Base-by-base conservation (phyloP, 495 filamentous ascomycete genomes). In the Penicillium nucicola region DNA sequence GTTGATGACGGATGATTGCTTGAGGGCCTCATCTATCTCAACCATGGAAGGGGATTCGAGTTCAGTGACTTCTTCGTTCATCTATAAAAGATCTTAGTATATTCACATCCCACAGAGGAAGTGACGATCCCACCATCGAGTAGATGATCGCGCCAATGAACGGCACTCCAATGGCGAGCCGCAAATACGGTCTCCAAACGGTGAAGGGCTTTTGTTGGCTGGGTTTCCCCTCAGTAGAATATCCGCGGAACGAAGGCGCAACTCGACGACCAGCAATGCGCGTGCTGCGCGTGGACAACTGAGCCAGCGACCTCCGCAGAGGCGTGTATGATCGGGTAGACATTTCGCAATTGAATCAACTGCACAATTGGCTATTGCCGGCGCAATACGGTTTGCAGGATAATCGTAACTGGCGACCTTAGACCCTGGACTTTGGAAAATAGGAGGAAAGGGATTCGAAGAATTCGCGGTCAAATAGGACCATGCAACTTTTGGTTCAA, bases 91-190 rank as follows among this genome's bases (percentile, higher is more conserved):
- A 25, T 57, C 30, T 53, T 56, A 54, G 38, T 31, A 23, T 41
- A 14, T 18, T 41, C 4, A 18, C 12, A 19, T 19, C 5, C 8
- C 7, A 13, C 34, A 45, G 42, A 44, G 40, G 40, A 45, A n/a
- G 18, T 12, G 15, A 13, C 9, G 12, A 13, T 42, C 53, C 35
- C 75, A 84, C 85, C 84, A 88, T 88, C 23, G 80, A 84, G 68
- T 87, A 88, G 17, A 85, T 74, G 31, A 89, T 59, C 28, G 80
- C 71, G 33, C 78, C 71, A 49, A 84, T 77, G 62, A 88, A 81
- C 6, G 85, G 76, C 22, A 86, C 58, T 11, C 82, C 84, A 47
- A 88, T 57, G 9, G 77, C 72, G 15, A 89, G 67, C 40, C 84
- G 77, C 39, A 77, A 63, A 48, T 80, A 78, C 7, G 80, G 79